Conservation (phyloP, 164 flowering plant genomes). For the Cinnamomum chago region DNA sequence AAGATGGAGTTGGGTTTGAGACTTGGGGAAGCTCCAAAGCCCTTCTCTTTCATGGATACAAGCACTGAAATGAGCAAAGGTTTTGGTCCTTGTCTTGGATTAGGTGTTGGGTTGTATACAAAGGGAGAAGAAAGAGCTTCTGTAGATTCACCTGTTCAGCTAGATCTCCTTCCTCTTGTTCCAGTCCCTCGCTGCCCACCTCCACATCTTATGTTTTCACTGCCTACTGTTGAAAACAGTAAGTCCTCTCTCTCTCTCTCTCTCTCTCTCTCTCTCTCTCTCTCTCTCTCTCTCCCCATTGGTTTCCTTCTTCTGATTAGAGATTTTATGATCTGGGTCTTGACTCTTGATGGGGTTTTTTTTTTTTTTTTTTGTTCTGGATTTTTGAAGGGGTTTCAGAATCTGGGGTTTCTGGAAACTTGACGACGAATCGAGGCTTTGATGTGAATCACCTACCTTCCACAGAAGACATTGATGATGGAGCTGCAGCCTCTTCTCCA, state of each 20-base stretch:
- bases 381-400: conserved; percentile 25
- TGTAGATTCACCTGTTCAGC: conserved; percentile 39
- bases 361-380: background rate
- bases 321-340: conserved; percentile 6
- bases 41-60: conserved; percentile 29
- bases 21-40: conserved; percentile 41
- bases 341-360: background rate
- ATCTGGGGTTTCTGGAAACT: conserved; percentile 29
- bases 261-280: background rate
- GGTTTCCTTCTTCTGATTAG: background rate
- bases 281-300: background rate
- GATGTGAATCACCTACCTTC: conserved; percentile 46
- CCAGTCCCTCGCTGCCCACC: conserved; percentile 34
- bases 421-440: conserved; percentile 20
- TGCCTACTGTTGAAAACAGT: conserved; percentile 41
- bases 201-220: conserved; percentile 20
- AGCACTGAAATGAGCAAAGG: conserved; percentile 19
- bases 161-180: conserved; percentile 45
- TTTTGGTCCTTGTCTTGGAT: conserved; percentile 38
- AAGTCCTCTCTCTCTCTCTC: conserved; percentile 4
- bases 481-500: conserved; percentile 49
- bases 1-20: conserved; percentile 59
- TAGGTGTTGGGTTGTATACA: conserved; percentile 20
- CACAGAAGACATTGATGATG: conserved; percentile 37
- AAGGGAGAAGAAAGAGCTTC: conserved; percentile 17